Evolutionary conservation across 805 yeast species (phyloP), one percentile per base, ranked within the genome.

Genomic region (Hanseniaspora lindneri): DNA sequence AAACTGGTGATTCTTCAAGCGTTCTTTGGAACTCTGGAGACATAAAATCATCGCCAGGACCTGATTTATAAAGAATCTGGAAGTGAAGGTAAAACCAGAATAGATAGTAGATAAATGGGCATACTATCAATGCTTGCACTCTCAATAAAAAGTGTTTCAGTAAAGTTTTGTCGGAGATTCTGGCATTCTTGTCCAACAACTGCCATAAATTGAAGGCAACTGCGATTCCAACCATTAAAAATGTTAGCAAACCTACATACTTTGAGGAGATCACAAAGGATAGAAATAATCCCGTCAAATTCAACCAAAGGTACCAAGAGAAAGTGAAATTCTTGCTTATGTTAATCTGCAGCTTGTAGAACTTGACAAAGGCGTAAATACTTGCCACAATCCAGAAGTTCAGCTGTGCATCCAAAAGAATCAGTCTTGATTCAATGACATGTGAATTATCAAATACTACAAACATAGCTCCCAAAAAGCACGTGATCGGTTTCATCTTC

Each of bases 11-110:
- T 60, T 92, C 98, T 32, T 77, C 80, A 46, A 92, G 72, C 29
- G 95, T 80, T 59, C 86, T 95, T 68, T 92, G 97, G 73, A 92
- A 92, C 52, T 82, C 88, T 6, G 92, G 73, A n/a, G 92, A 77
- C 98, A 92, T 92, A 63, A 89, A 87, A 2, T 73, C 72, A 62
- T 92, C 96, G 53, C 99, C 99, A 4, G 96, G 92, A 25, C 99
- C 99, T 1, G 97, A 88, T 55, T 75, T 80, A 56, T 67, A 73
- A 58, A 92, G 74, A 23, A 92, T 74, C 27, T 77, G 74, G 66
- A 92, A 92, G 66, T 92, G 99, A 47, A 88, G 71, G 68, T 80
- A 86, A 67, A 89, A 92, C 95, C 96, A 87, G 57, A 76, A 79
- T 54, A 87, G 70, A 62, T 86, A 92, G 55, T 92, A 74, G 28